Evolutionary conservation across 805 yeast genomes (phyloP), one percentile per base, ranked within the genome.

Genomic region (Yamadazyma sp.): DNA sequence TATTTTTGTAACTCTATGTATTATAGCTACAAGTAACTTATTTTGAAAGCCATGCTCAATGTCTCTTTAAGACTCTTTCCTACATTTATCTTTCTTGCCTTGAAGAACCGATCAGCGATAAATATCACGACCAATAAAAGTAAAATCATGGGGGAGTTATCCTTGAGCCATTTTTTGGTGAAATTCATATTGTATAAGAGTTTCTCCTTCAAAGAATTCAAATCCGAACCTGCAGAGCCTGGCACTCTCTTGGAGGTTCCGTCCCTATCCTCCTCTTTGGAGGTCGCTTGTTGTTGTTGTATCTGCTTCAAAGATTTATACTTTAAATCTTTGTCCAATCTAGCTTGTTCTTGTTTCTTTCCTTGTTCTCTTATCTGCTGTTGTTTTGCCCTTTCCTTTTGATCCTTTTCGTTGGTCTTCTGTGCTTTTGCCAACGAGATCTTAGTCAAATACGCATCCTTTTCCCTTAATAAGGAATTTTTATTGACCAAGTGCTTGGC

Each of bases 41-140:
- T 58, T 47, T 66, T 63, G 47, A 68, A 64, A n/a, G 73, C 73
- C 73, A 68, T 68, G 41, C 49, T 47, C 28, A 68, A 43, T 1
- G 72, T 66, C 38, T 67, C 70, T 40, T 46, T 49, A 15, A 67
- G 26, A 37, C 53, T 47, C n/a, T 61, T 60, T 29, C 48, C 52
- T 5, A 67, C 26, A 38, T 60, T 59, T 8, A 61, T 44, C 35
- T 50, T 57, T 22, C 47, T 53, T 20, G 45, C 36, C 18, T 55
- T 55, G 13, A 61, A 24, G 15, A 60, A 40, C 20, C 48, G 41
- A n/a, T 54, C 24, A 5, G 53, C 33, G 5, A 57, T 37, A 5
- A 66, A 38, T 7, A 54, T 19, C 3, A 54, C 24, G 1, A 53
- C 39, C 4, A 64, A 13, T 10, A 56, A 42, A 4, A 54, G 37